Conservation (phyloP, 2,329 filamentous ascomycete genomes). For the Leptographium procerum region DNA sequence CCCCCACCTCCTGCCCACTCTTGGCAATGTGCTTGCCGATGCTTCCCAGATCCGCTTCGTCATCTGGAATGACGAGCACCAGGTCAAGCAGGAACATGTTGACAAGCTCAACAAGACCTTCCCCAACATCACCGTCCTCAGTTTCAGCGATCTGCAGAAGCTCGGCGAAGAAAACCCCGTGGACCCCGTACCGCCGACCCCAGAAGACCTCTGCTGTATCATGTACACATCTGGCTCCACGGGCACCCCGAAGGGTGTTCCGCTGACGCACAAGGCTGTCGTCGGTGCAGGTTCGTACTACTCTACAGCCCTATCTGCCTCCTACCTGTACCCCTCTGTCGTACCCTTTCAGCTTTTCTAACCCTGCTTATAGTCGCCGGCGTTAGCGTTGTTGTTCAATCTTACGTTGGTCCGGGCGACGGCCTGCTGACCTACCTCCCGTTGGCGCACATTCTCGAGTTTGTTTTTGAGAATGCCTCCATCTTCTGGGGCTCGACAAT, state of each 20-base stretch:
- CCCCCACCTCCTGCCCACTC: constrained; percentile 52
- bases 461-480: constrained; percentile 77
- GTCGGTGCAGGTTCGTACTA: constrained; percentile 54
- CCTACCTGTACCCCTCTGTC: too few relatives aligned
- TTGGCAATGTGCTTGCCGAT: constrained; percentile 41
- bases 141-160: constrained; percentile 38
- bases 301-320: not conserved
- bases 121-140: constrained; percentile 34
- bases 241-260: constrained; percentile 70
- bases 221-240: constrained; percentile 71
- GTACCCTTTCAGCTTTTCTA: too few relatives aligned
- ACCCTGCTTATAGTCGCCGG: constrained; percentile 48
- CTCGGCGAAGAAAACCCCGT: constrained; percentile 51
- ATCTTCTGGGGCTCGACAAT: constrained; percentile 79
- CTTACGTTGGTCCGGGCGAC: constrained; percentile 68
- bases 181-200: constrained; percentile 55
- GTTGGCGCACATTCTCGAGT: constrained; percentile 80
- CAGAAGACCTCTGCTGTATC: constrained; percentile 67
- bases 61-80: constrained; percentile 43
- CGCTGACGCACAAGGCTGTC: constrained; percentile 63
- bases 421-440: constrained; percentile 74
- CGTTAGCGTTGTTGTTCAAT: constrained; percentile 64
- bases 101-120: constrained; percentile 39
- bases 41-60: constrained; percentile 38
- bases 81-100: constrained; percentile 37